These are phyloP conservation scores for Apostasia shenzhenica DNA, from an alignment of 106 monocot species.

Conservation along the genomic window DNA sequence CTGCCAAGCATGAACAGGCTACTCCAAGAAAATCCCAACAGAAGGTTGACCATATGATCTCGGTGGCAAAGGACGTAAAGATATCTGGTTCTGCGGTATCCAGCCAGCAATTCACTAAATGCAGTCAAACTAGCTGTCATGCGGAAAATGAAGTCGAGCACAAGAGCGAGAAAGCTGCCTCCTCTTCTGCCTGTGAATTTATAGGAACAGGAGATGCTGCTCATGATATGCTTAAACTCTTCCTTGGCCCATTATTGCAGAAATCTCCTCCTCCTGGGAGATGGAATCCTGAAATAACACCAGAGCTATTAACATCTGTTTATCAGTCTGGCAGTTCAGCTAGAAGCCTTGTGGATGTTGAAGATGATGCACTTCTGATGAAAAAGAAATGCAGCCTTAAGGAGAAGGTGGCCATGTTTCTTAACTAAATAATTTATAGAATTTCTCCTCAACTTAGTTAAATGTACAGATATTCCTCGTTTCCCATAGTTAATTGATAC, in stretches of 20 bases:
- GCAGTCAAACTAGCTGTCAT: constrained; percentile 8
- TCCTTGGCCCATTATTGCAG: constrained; percentile 49
- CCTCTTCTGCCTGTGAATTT: background rate
- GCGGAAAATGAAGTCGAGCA: background rate
- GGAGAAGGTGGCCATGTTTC: constrained; percentile 41
- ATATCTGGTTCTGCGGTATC: constrained; percentile 1
- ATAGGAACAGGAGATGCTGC: constrained; percentile 40
- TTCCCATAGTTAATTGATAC: too few relatives aligned
- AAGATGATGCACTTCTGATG: constrained; percentile 17
- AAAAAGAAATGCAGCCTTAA: constrained; percentile 75
- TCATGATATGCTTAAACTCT: constrained; percentile 58
- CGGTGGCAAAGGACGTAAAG: background rate
- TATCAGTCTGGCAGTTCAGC: constrained; percentile 4
- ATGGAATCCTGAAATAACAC: background rate
- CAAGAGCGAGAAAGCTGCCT: background rate
- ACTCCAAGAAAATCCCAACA: background rate
- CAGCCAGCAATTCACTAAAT: constrained; percentile 18
- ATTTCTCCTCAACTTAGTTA: too few relatives aligned
- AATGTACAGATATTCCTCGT: too few relatives aligned
- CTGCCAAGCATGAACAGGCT: constrained; percentile 9
- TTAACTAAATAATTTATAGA: constrained; percentile 4
- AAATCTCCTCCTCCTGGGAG: constrained; percentile 14
- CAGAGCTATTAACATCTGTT: background rate
- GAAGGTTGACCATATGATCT: background rate
- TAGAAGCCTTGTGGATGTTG: background rate